Evolutionary conservation across 257 asterid genomes (phyloP).

Genomic region (Forsythia suspensa): DNA sequence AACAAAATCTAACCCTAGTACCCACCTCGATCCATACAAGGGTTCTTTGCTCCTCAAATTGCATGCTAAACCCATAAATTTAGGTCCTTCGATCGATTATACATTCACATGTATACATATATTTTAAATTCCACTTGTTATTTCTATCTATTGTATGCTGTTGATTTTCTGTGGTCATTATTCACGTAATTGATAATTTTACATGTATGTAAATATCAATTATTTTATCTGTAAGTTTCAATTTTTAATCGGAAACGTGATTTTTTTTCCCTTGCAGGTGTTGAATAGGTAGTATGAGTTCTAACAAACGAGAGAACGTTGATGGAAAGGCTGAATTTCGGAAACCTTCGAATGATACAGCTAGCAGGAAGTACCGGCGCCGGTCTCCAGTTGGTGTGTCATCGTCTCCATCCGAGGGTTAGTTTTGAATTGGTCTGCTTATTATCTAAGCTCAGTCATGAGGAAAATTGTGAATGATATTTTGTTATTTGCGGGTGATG

Average conservation of each 20-base stretch:
- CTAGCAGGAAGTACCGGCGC: conserved; percentile 79
- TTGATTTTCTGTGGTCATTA: not conserved
- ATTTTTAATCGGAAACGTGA: not conserved
- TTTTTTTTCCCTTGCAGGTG: conserved; percentile 19
- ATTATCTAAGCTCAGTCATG: not conserved
- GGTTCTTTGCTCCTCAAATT: not conserved
- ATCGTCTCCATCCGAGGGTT: conserved; percentile 68
- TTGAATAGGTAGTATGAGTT: conserved; percentile 45
- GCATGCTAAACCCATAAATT: not conserved
- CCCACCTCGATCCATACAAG: not conserved
- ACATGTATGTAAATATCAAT: not conserved
- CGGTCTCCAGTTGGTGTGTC: conserved; percentile 73
- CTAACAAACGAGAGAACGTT: conserved; percentile 39
- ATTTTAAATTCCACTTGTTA: too few relatives aligned
- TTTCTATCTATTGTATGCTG: not conserved
- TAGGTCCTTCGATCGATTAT: not conserved
- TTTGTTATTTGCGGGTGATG: not conserved
- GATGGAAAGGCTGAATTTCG: conserved; percentile 68
- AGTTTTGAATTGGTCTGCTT: conserved; percentile 21
- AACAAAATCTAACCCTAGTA: not conserved
- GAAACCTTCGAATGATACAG: conserved; percentile 73
- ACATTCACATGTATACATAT: too few relatives aligned
- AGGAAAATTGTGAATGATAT: not conserved
- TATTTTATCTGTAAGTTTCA: not conserved
- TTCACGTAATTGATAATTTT: not conserved